phyloP scores from a whole-genome alignment of 805 yeast species.

The Pichia deserticola region DNA sequence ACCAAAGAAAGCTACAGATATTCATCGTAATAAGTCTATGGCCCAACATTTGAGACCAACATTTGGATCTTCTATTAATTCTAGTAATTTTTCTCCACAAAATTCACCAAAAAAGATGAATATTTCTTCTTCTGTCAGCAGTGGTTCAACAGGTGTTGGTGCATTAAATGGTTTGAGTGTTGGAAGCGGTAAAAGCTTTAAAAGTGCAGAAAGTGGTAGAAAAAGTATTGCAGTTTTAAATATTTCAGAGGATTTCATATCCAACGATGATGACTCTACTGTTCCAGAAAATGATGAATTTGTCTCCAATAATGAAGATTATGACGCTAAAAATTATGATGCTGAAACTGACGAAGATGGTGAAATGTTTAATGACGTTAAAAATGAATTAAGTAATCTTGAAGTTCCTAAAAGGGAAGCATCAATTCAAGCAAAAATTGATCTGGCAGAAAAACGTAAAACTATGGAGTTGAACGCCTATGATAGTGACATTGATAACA shows the following conservation, averaged over 20 bases:
- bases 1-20: neutral
- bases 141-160: neutral
- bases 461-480: neutral
- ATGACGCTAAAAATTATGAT: too few relatives aligned
- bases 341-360: too few relatives aligned
- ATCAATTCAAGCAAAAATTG: conserved; percentile 9
- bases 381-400: conserved; percentile 5
- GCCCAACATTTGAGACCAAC: conserved; percentile 41
- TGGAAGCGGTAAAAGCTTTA: too few relatives aligned
- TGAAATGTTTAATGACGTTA: neutral
- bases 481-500: neutral
- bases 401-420: conserved; percentile 29
- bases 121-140: neutral
- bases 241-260: conserved; percentile 1
- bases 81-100: conserved; percentile 7
- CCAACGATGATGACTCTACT: neutral
- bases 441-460: conserved; percentile 2
- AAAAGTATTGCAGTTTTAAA: neutral
- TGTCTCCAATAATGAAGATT: neutral
- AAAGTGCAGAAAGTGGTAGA: neutral
- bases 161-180: too few relatives aligned
- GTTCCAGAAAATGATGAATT: neutral
- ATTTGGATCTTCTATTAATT: conserved; percentile 8
- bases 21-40: conserved; percentile 22
- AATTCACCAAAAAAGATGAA: neutral